Percentiles rank a stretch among this genome's conserved stretches.
Evolutionary conservation across 345 rosid species (phyloP).

Genomic region (Viola odorata): DNA sequence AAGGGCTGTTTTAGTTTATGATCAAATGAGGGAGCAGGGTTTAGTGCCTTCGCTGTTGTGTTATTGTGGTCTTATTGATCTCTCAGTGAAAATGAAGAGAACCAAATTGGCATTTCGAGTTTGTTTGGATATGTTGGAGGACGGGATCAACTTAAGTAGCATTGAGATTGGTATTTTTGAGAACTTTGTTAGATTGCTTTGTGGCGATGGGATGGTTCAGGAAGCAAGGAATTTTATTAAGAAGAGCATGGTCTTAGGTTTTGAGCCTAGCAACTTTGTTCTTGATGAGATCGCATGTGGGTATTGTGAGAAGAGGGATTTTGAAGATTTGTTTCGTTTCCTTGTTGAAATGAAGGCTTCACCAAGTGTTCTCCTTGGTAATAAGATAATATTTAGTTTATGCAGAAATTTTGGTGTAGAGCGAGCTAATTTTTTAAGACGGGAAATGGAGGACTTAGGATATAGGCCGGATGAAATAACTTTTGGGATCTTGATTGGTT

Average conservation of each 20-base stretch:
- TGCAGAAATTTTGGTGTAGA: conserved; percentile 45
- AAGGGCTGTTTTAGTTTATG: conserved; percentile 49
- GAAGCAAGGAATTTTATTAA: conserved; percentile 58
- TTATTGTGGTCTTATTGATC: conserved; percentile 40
- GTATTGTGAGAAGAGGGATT: conserved; percentile 66
- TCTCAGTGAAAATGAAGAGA: conserved; percentile 39
- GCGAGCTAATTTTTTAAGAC: conserved; percentile 49
- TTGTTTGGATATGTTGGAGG: conserved; percentile 49
- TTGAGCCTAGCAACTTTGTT: conserved; percentile 31
- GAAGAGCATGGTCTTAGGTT: conserved; percentile 45
- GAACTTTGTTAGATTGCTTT: conserved; percentile 51
- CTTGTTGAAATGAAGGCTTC: conserved; percentile 35
- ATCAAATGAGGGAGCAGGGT: conserved; percentile 40
- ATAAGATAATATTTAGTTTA: conserved; percentile 48
- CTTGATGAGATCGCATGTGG: conserved; percentile 48
- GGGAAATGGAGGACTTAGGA: conserved; percentile 48
- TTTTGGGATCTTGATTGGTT: conserved; percentile 64
- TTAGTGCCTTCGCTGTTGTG: conserved; percentile 40
- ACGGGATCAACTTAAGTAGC: conserved; percentile 17
- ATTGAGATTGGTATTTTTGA: conserved; percentile 27
- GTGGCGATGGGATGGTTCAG: conserved; percentile 49
- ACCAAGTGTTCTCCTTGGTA: conserved; percentile 46
- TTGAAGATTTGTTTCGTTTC: conserved; percentile 60
- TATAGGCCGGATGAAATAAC: conserved; percentile 53
- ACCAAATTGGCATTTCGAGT: conserved; percentile 43